Percentiles rank a stretch among this genome's conserved stretches.
Evolutionary conservation across 2,329 filamentous ascomycete genomes (phyloP).

Genomic region (Alternaria infectoria): DNA sequence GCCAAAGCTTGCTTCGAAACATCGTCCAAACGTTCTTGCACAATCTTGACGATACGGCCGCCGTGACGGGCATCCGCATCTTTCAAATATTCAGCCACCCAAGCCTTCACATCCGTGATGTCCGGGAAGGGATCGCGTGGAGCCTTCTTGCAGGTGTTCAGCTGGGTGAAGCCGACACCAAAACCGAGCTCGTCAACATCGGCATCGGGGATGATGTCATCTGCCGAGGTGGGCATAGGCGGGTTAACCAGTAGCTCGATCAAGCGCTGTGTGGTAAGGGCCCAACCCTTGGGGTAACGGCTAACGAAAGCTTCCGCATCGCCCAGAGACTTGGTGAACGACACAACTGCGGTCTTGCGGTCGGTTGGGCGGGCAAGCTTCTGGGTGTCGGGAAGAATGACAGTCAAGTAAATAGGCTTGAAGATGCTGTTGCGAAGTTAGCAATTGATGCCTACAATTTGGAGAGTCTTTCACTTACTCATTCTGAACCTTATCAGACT

Average conservation of each 20-base stretch:
- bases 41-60: slow-evolving; percentile 74
- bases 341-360: slow-evolving; percentile 91
- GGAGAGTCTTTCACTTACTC: slow-evolving; percentile 52
- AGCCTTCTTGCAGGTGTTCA: slow-evolving; percentile 85
- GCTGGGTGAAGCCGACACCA: slow-evolving; percentile 89
- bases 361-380: slow-evolving; percentile 87
- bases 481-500: slow-evolving; percentile 81
- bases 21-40: slow-evolving; percentile 68
- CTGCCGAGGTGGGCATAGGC: slow-evolving; percentile 70
- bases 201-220: slow-evolving; percentile 80
- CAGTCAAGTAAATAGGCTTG: slow-evolving; percentile 80
- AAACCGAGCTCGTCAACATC: slow-evolving; percentile 96
- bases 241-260: slow-evolving; percentile 89
- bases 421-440: slow-evolving; percentile 66
- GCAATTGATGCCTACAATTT: not conserved
- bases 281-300: slow-evolving; percentile 77
- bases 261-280: slow-evolving; percentile 85
- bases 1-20: slow-evolving; percentile 51
- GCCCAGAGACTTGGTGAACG: slow-evolving; percentile 88
- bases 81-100: slow-evolving; percentile 83
- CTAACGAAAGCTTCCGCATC: slow-evolving; percentile 84
- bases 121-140: slow-evolving; percentile 84
- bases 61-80: slow-evolving; percentile 76
- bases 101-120: slow-evolving; percentile 76
- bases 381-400: slow-evolving; percentile 88